phyloP scores from a whole-genome alignment of 306 rosid species.

The Cucurbita ficifolia region DNA sequence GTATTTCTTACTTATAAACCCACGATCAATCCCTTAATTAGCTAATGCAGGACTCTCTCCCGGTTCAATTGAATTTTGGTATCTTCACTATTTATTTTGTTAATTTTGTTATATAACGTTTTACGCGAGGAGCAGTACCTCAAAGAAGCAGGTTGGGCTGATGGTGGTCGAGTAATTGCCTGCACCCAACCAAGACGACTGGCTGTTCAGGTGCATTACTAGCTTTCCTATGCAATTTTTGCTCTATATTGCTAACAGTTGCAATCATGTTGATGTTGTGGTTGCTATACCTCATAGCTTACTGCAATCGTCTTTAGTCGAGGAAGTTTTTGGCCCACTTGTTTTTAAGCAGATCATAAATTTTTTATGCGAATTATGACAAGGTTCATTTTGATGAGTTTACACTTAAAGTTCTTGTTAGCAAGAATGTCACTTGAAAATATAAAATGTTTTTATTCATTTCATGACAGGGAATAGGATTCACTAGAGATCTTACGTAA shows the following conservation, averaged over 20 bases:
- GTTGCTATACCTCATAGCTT: not conserved
- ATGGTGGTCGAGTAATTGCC: conserved; percentile 73
- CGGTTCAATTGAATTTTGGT: not conserved
- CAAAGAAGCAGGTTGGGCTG: conserved; percentile 87
- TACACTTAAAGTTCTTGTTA: not conserved
- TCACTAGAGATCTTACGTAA: not conserved
- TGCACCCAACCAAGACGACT: conserved; percentile 90
- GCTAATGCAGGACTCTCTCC: too few species aligned
- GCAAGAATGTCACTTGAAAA: not conserved
- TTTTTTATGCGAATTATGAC: not conserved
- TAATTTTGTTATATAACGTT: not conserved
- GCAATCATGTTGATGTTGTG: not conserved
- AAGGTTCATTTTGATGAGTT: not conserved
- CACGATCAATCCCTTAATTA: too few species aligned
- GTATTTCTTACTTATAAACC: too few species aligned
- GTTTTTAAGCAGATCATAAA: not conserved
- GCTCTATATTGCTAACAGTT: not conserved
- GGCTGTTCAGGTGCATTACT: conserved; percentile 68
- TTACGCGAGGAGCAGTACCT: conserved; percentile 36
- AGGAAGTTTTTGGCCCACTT: not conserved
- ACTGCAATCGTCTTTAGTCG: not conserved
- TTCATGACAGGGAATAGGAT: not conserved
- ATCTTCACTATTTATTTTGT: not conserved
- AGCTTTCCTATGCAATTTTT: not conserved
- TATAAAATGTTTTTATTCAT: not conserved